A percentile compares a stretch with the other conserved stretches of the same genome.
Conservation (phyloP, 768 basidiomycete genomes). For the Tephrocybe sp. region DNA sequence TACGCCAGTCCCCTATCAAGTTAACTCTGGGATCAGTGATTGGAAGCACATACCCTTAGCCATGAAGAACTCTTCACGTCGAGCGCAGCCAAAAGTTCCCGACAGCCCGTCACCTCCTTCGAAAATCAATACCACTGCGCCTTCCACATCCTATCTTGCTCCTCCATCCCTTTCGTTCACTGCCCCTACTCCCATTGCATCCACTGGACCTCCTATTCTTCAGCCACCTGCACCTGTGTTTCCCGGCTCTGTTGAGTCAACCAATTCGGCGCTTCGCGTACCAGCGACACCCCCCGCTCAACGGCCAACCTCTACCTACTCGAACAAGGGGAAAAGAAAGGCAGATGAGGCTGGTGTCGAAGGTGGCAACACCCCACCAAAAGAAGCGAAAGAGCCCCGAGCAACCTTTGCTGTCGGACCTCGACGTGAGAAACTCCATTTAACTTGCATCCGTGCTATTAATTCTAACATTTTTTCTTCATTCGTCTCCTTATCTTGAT, state of each 20-base stretch:
- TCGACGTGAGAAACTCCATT: conserved; percentile 47
- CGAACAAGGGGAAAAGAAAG: conserved; percentile 63
- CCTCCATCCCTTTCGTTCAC: conserved; percentile 37
- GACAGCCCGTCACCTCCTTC: conserved; percentile 23
- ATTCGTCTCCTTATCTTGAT: too few relatives aligned
- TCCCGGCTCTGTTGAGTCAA: conserved; percentile 25
- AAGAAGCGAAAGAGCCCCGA: conserved; percentile 46
- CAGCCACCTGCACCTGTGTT: conserved; percentile 20
- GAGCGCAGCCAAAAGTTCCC: conserved; percentile 19
- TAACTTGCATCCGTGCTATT: conserved; percentile 9
- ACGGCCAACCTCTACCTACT: conserved; percentile 29
- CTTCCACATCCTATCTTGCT: conserved; percentile 29
- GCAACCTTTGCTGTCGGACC: conserved; percentile 66
- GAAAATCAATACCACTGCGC: conserved; percentile 26
- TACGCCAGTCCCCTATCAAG: conserved; percentile 10
- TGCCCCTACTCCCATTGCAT: conserved; percentile 37
- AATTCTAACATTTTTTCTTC: conserved; percentile 12
- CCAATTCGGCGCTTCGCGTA: conserved; percentile 24
- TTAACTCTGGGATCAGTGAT: conserved; percentile 14
- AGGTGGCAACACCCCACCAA: conserved; percentile 56
- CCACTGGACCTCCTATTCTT: conserved; percentile 30
- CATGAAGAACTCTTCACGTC: conserved; percentile 13
- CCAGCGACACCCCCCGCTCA: conserved; percentile 29
- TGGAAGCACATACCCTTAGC: conserved; percentile 14
- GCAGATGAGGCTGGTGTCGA: conserved; percentile 65